Conservation (phyloP, 768 basidiomycete species). For the Dentipellis fragilis region DNA sequence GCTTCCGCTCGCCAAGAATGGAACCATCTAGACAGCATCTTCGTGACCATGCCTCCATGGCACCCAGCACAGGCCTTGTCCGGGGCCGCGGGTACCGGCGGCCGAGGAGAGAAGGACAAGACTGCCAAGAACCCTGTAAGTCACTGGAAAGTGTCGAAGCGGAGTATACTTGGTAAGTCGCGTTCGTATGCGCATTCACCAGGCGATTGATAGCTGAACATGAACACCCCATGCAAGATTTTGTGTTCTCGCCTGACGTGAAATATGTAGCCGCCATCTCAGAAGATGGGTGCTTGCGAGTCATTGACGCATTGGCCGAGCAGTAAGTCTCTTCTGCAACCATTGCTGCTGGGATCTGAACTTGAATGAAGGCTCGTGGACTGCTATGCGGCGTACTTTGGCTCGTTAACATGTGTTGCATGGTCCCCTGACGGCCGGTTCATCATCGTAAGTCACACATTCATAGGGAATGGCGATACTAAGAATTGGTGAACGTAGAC, state of each 20-base stretch:
- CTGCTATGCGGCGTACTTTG: conserved; percentile 93
- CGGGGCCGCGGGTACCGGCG: conserved; percentile 16
- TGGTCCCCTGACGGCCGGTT: conserved; percentile 97
- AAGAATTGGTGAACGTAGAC: conserved; percentile 38
- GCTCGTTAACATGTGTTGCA: conserved; percentile 77
- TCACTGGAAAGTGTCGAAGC: conserved; percentile 75
- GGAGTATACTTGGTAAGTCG: conserved; percentile 59
- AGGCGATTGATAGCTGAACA: not conserved
- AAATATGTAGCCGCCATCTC: conserved; percentile 83
- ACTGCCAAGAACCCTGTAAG: conserved; percentile 79
- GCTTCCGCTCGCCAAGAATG: conserved; percentile 39
- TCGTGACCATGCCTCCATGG: conserved; percentile 81
- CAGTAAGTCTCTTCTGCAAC: conserved; percentile 38
- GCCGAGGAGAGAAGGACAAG: conserved; percentile 48
- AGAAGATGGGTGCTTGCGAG: conserved; percentile 85
- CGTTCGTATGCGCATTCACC: not conserved
- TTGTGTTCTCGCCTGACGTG: conserved; percentile 90
- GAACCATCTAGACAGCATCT: conserved; percentile 69
- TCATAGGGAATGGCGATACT: not conserved
- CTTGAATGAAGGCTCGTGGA: conserved; percentile 62
- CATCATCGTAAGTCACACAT: conserved; percentile 47
- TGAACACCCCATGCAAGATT: conserved; percentile 41
- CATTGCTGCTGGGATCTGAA: not conserved
- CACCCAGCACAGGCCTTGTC: conserved; percentile 51
- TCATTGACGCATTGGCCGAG: conserved; percentile 83